These are phyloP conservation scores for Triticum timopheevii DNA, from an alignment of 176 grass and related monocot genomes.

Conservation along the genomic window DNA sequence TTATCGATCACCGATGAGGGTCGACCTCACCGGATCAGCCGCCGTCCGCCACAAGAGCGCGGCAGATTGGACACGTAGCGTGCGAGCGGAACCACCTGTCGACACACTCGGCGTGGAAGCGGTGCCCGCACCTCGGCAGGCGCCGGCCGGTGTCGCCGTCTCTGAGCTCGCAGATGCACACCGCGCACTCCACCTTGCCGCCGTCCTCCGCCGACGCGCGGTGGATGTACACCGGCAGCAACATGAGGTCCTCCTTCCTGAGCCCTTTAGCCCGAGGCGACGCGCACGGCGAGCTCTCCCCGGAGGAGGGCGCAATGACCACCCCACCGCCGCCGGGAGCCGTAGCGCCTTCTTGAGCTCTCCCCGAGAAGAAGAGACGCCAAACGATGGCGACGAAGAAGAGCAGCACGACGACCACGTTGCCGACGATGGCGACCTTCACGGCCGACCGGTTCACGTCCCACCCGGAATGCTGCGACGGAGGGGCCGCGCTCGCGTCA, in stretches of 20 bases:
- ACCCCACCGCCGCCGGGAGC: not conserved
- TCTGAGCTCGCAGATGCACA: slow-evolving; percentile 57
- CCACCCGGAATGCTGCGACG: not conserved
- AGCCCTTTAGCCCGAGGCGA: slow-evolving; percentile 22
- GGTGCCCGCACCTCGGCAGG: slow-evolving; percentile 54
- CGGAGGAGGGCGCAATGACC: not conserved
- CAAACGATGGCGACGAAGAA: slow-evolving; percentile 39
- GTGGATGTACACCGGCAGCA: slow-evolving; percentile 57
- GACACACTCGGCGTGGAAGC: slow-evolving; percentile 52
- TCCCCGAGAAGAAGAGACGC: slow-evolving; percentile 42
- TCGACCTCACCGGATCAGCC: not conserved
- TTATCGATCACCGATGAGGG: too few species aligned
- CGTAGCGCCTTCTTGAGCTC: not conserved
- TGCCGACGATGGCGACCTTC: slow-evolving; percentile 37
- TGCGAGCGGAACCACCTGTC: slow-evolving; percentile 63
- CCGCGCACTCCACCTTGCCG: slow-evolving; percentile 44
- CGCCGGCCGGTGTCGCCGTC: slow-evolving; percentile 42
- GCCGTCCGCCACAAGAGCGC: slow-evolving; percentile 10
- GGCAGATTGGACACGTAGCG: slow-evolving; percentile 52
- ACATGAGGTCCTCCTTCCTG: slow-evolving; percentile 19
- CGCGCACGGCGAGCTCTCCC: slow-evolving; percentile 26
- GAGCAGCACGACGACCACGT: slow-evolving; percentile 33
- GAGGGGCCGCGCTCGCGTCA: not conserved
- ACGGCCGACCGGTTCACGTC: not conserved
- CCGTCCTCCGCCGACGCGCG: not conserved